Percentiles rank a stretch among this genome's conserved stretches.
Conservation (phyloP, 345 rosid genomes). For the Noccaea bulbosa region DNA sequence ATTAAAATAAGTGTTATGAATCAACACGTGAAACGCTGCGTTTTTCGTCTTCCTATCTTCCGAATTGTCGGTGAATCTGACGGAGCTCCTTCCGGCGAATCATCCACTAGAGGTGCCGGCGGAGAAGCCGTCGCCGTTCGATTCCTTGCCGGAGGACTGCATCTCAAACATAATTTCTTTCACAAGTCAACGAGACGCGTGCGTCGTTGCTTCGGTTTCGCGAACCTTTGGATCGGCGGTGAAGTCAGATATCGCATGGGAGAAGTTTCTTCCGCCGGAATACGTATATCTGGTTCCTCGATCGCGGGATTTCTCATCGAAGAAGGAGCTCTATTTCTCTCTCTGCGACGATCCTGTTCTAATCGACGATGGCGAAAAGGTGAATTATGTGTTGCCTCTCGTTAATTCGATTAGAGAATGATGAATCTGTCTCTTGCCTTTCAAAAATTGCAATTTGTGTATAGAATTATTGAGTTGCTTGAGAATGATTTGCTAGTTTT, state of each 20-base stretch:
- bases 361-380: constrained; percentile 52
- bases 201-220: constrained; percentile 51
- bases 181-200: constrained; percentile 50
- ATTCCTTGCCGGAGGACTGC: constrained; percentile 44
- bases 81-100: too few relatives aligned
- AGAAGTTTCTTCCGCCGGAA: constrained; percentile 53
- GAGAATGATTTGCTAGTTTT: too few relatives aligned
- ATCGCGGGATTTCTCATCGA: constrained; percentile 33
- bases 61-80: too few relatives aligned
- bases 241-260: constrained; percentile 55
- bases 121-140: background rate
- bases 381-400: constrained; percentile 14
- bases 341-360: constrained; percentile 51
- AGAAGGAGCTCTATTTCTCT: constrained; percentile 51
- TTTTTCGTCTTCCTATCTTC: too few relatives aligned
- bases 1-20: too few relatives aligned
- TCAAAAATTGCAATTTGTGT: background rate
- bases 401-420: background rate
- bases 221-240: constrained; percentile 46
- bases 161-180: constrained; percentile 50
- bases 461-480: too few relatives aligned
- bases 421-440: background rate
- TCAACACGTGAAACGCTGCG: too few relatives aligned
- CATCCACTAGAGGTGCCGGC: too few relatives aligned
- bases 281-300: constrained; percentile 28